A percentile compares a stretch with the other conserved stretches of the same genome.
Evolutionary conservation across 345 rosid genomes (phyloP).

Genomic region (Fremontodendron californicum): DNA sequence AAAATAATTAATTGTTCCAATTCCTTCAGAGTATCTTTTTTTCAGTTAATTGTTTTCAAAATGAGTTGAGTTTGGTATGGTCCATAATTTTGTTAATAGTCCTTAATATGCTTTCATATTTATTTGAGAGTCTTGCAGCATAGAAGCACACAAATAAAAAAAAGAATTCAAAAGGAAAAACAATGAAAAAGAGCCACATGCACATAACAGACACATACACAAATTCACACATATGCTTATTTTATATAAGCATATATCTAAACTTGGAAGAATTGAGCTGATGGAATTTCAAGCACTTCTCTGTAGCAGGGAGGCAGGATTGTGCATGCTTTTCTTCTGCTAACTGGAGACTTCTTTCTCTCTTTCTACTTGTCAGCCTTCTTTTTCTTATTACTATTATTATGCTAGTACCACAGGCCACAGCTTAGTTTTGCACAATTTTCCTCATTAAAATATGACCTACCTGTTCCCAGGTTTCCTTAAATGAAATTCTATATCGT

Average conservation of each 20-base stretch:
- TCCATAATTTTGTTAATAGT: neutral
- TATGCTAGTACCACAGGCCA: neutral
- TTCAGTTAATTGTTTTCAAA: neutral
- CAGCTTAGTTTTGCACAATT: neutral
- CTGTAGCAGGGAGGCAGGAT: neutral
- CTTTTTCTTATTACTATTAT: neutral
- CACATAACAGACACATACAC: neutral
- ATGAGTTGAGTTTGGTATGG: neutral
- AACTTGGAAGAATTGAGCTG: neutral
- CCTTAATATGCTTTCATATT: neutral
- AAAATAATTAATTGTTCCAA: neutral
- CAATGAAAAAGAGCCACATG: neutral
- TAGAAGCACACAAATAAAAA: neutral
- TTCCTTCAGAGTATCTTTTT: neutral
- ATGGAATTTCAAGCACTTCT: neutral
- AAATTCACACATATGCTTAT: neutral
- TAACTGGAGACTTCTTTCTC: neutral
- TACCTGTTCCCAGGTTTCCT: neutral
- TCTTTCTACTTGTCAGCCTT: neutral
- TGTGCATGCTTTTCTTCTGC: neutral
- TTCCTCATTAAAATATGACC: neutral
- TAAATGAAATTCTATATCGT: neutral
- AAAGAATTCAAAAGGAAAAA: neutral
- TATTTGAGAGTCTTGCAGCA: neutral
- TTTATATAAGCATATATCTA: neutral